phyloP scores from a whole-genome alignment of 345 rosid species.

The Punica granatum region DNA sequence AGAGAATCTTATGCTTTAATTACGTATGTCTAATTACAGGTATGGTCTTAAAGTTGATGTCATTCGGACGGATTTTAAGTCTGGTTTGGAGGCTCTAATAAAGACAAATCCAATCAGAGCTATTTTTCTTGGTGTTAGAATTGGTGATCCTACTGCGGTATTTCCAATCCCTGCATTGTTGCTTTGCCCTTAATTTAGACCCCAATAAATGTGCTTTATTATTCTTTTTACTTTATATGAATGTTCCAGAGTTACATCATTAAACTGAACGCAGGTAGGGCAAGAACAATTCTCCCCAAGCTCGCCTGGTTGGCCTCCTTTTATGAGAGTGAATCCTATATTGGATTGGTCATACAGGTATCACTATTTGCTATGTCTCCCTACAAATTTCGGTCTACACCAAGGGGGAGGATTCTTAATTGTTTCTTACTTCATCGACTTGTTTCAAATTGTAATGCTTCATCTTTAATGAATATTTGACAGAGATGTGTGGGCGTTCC shows the following conservation, averaged over 20 bases:
- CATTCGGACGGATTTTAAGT: slow-evolving; percentile 81
- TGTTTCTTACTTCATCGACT: not conserved
- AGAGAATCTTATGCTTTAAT: not conserved
- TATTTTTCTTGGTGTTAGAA: slow-evolving; percentile 93
- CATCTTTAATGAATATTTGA: slow-evolving; percentile 7
- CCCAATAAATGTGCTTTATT: not conserved
- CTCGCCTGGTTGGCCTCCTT: slow-evolving; percentile 99
- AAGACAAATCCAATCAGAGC: slow-evolving; percentile 83
- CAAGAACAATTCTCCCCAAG: slow-evolving; percentile 99
- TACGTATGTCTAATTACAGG: slow-evolving; percentile 30
- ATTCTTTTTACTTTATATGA: not conserved
- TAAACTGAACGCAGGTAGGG: slow-evolving; percentile 52
- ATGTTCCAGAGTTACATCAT: not conserved
- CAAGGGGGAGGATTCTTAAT: not conserved
- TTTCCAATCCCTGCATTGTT: not conserved
- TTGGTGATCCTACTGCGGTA: slow-evolving; percentile 99
- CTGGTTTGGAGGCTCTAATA: slow-evolving; percentile 83
- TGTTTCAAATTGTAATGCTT: not conserved
- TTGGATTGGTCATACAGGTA: slow-evolving; percentile 99
- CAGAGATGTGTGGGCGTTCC: slow-evolving; percentile 99
- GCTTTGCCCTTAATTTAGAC: not conserved
- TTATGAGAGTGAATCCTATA: slow-evolving; percentile 99
- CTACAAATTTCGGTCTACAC: not conserved
- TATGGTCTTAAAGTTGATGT: slow-evolving; percentile 76
- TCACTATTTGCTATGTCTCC: slow-evolving; percentile 5